Evolutionary conservation across 352 stramenopile species (phyloP).

Genomic region (Hyphochytrium catenoides): DNA sequence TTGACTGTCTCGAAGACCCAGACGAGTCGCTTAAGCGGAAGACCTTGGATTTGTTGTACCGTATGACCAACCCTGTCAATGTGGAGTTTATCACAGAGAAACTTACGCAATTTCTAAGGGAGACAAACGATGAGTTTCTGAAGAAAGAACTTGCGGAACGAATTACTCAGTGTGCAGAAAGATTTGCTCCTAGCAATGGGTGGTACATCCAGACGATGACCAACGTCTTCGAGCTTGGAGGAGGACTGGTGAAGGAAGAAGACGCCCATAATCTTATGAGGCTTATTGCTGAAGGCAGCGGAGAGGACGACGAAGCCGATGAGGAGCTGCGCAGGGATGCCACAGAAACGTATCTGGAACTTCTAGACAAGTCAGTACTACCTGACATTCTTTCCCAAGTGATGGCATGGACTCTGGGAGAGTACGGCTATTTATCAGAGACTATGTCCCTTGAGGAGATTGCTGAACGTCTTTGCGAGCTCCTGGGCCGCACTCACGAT

Average conservation of each 20-base stretch:
- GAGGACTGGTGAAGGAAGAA: constrained; percentile 88
- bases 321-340: constrained; percentile 86
- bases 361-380: constrained; percentile 83
- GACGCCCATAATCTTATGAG: constrained; percentile 94
- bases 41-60: constrained; percentile 83
- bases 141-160: constrained; percentile 86
- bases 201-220: constrained; percentile 99
- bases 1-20: constrained; percentile 97
- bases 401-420: constrained; percentile 94
- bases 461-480: constrained; percentile 75
- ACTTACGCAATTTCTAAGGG: constrained; percentile 82
- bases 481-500: constrained; percentile 60
- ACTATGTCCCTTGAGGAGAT: constrained; percentile 78
- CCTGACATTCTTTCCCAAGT: constrained; percentile 87
- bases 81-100: constrained; percentile 99
- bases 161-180: constrained; percentile 93
- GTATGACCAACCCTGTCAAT: constrained; percentile 99
- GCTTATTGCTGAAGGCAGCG: constrained; percentile 89
- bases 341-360: constrained; percentile 86
- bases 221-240: constrained; percentile 80
- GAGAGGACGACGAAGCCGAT: constrained; percentile 86
- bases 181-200: constrained; percentile 87
- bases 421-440: constrained; percentile 94
- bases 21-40: constrained; percentile 99
- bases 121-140: constrained; percentile 90